Percentiles rank a stretch among this genome's conserved stretches.
phyloP scores from a whole-genome alignment of 306 rosid genomes.

The Mucuna pruriens region DNA sequence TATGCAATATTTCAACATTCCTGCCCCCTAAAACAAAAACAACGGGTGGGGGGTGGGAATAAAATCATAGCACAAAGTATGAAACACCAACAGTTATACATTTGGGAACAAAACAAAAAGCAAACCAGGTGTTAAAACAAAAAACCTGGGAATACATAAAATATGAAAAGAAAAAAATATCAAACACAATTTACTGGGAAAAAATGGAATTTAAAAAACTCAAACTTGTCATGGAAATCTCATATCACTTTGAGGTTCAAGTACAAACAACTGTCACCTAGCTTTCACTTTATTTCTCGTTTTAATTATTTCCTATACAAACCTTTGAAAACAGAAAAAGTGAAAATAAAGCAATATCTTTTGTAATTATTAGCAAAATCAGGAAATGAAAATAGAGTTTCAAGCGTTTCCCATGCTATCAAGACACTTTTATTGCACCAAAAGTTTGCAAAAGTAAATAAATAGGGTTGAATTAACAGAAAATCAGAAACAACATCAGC shows the following conservation, averaged over 20 bases:
- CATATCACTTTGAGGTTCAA: neutral
- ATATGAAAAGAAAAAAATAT: neutral
- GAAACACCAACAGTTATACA: neutral
- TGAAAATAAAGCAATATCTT: neutral
- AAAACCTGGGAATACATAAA: neutral
- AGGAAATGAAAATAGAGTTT: neutral
- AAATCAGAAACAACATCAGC: slow-evolving; percentile 13
- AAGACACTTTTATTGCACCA: neutral
- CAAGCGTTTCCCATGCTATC: neutral
- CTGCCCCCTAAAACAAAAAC: neutral
- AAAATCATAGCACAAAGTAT: neutral
- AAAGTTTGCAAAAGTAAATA: slow-evolving; percentile 19
- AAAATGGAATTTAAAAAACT: neutral
- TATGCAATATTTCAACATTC: slow-evolving; percentile 16
- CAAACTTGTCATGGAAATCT: slow-evolving; percentile 1
- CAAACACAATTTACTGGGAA: neutral
- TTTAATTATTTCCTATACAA: too few relatives aligned
- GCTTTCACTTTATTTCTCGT: neutral
- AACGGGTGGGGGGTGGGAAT: neutral
- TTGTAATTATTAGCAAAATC: neutral
- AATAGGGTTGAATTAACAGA: neutral
- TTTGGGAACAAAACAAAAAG: slow-evolving; percentile 17
- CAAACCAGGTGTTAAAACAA: slow-evolving; percentile 6
- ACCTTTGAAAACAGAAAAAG: too few relatives aligned
- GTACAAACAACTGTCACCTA: neutral